Percentiles rank a stretch among this genome's conserved stretches.
Conservation (phyloP, 768 basidiomycete genomes). For the Lentinula sp. region DNA sequence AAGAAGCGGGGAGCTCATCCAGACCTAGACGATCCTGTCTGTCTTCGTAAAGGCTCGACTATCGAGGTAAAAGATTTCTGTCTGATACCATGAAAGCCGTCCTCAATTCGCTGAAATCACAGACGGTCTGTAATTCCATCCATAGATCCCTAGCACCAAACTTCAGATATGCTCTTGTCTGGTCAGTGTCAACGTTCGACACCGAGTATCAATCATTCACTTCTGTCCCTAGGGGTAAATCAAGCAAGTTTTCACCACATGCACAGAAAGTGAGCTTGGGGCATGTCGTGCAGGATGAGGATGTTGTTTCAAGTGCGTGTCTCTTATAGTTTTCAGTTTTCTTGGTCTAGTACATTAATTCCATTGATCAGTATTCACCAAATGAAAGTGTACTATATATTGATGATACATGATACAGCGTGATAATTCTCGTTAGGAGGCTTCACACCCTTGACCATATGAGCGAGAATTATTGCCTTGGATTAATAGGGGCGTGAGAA, state of each 20-base stretch:
- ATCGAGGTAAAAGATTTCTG: slow-evolving; percentile 57
- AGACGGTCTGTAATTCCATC: slow-evolving; percentile 90
- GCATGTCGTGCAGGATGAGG: slow-evolving; percentile 83
- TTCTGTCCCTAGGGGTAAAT: slow-evolving; percentile 60
- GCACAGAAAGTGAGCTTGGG: slow-evolving; percentile 88
- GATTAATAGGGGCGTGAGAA: too few relatives aligned
- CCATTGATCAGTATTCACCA: slow-evolving; percentile 22
- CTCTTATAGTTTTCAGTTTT: not conserved
- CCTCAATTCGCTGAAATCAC: not conserved
- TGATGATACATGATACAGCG: not conserved
- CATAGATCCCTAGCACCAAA: slow-evolving; percentile 86
- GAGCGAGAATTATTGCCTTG: too few relatives aligned
- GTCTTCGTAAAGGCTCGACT: slow-evolving; percentile 85
- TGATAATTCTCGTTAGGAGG: too few relatives aligned
- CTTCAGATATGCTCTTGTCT: slow-evolving; percentile 93
- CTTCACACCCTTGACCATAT: too few relatives aligned
- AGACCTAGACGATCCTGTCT: slow-evolving; percentile 87
- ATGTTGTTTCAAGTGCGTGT: slow-evolving; percentile 80
- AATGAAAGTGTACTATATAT: slow-evolving; percentile 10
- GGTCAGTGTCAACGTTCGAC: slow-evolving; percentile 40
- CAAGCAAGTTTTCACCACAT: slow-evolving; percentile 89
- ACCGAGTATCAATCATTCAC: not conserved
- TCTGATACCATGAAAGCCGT: not conserved
- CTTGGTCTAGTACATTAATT: not conserved
- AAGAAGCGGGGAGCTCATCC: slow-evolving; percentile 96